Evolutionary conservation across 73 alveolate species (phyloP), one percentile per base, ranked within the genome.

Genomic region (Paramecium sonneborni): DNA sequence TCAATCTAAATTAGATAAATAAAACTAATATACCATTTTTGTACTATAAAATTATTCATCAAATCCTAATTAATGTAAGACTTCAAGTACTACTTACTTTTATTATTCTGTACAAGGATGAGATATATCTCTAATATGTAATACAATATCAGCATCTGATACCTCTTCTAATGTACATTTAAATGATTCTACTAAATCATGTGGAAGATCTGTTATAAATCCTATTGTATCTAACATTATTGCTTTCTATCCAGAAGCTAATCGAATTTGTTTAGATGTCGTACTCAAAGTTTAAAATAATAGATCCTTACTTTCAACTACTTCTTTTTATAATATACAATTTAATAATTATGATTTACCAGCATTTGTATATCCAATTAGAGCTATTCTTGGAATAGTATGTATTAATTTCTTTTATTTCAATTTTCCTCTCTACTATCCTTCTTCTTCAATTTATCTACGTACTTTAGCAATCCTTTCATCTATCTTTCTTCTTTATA

Each of bases 301-400:
- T 32, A 57, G 18, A 85, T 97, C 97, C 57, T 93, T 91, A 43
- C 95, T 79, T 43, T 88, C 94, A 15, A 92, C 97, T 6, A 92
- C 94, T 3, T 92, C 87, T n/a, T 95, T 69, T 35, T 93, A 85
- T 34, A 97, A 92, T 18, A 95, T 30, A 15, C 91, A 39, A 85
- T 97, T 97, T 95, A 96, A 91, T 34, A 97, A 57, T 35, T 98
- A 97, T 24, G 98, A 96, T 85, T 97, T 97, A 0, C 99, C 99
- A 43, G 98, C 99, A 91, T 97, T 97, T 11, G 99, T 97, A 55
- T 97, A 97, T 10, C 99, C 99, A 57, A 96, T 93, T 20, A 97
- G 62, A 15, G 98, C 99, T 1, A 97, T 76, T 9, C 95, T 57
- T 11, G 99, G 98, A 0, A 93, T 76, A 18, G 93, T 92, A 5